A percentile compares a stretch with the other conserved stretches of the same genome.
phyloP scores from a whole-genome alignment of 2,329 filamentous ascomycete genomes.

The Escovopsis weberi region DNA sequence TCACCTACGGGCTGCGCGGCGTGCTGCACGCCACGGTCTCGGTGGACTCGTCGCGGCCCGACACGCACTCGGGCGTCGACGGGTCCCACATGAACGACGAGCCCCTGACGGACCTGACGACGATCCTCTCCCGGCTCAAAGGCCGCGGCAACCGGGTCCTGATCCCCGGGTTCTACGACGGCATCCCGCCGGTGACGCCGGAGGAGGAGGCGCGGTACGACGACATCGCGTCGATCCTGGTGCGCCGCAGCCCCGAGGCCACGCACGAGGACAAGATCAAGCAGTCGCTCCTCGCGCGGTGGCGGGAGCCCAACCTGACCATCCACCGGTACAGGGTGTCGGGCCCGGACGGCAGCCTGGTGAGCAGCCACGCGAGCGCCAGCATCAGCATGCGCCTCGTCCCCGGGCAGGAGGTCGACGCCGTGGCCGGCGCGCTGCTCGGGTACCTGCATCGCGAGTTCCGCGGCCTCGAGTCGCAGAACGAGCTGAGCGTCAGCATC shows the following conservation, averaged over 20 bases:
- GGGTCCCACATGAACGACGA: conserved; percentile 84
- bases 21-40: conserved; percentile 88
- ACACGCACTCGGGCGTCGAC: conserved; percentile 93
- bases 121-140: conserved; percentile 68
- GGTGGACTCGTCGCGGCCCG: conserved; percentile 71
- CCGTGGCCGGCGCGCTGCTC: conserved; percentile 55
- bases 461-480: conserved; percentile 59
- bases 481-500: conserved; percentile 66
- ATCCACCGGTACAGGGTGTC: conserved; percentile 89
- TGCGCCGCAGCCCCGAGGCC: conserved; percentile 51
- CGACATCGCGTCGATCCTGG: conserved; percentile 66
- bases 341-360: conserved; percentile 80
- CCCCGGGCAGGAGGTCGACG: conserved; percentile 75
- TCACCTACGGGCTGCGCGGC: conserved; percentile 87
- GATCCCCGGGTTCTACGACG: conserved; percentile 80
- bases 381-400: conserved; percentile 84
- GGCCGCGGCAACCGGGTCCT: conserved; percentile 66
- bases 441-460: conserved; percentile 60
- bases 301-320: conserved; percentile 89
- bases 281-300: conserved; percentile 75
- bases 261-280: conserved; percentile 53
- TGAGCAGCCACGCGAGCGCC: conserved; percentile 78
- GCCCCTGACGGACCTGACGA: conserved; percentile 78
- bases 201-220: conserved; percentile 71
- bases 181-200: conserved; percentile 58